Evolutionary conservation across 2,329 filamentous ascomycete species (phyloP).

Genomic region (Diaporthe amygdali): DNA sequence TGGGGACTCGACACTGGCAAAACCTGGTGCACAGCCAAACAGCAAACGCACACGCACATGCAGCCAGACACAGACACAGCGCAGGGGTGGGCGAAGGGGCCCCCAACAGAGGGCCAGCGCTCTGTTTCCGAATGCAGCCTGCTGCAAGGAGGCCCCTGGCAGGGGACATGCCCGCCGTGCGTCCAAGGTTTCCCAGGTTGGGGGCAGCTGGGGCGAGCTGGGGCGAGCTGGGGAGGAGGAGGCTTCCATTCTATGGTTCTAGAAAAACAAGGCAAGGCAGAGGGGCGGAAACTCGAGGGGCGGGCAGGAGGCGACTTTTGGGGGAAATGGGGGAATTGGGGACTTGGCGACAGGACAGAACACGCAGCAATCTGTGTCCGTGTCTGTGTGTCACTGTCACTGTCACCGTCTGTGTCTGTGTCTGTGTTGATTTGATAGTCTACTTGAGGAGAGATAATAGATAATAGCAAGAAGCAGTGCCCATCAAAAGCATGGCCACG

Average conservation of each 20-base stretch:
- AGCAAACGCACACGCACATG: neutral
- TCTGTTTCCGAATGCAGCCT: neutral
- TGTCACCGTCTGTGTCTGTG: neutral
- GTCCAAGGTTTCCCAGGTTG: neutral
- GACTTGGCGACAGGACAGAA: neutral
- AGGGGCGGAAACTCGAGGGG: conserved; percentile 11
- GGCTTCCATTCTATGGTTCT: conserved; percentile 8
- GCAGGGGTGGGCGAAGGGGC: neutral
- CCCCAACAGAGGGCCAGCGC: neutral
- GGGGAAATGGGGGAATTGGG: neutral
- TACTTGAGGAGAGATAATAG: neutral
- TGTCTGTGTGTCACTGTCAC: neutral
- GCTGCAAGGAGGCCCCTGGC: conserved; percentile 8
- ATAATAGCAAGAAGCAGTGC: too few relatives aligned
- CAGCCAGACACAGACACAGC: neutral
- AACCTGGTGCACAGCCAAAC: neutral
- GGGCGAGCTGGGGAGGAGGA: neutral
- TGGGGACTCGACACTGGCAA: neutral
- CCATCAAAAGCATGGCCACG: neutral
- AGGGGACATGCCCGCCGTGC: conserved; percentile 4
- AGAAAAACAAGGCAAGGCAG: conserved; percentile 7
- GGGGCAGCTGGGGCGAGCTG: neutral
- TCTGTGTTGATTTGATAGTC: too few relatives aligned
- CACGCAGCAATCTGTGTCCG: neutral
- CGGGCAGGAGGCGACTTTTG: conserved; percentile 1